Evolutionary conservation across 306 rosid genomes (phyloP).

Genomic region (Castanea mollissima): DNA sequence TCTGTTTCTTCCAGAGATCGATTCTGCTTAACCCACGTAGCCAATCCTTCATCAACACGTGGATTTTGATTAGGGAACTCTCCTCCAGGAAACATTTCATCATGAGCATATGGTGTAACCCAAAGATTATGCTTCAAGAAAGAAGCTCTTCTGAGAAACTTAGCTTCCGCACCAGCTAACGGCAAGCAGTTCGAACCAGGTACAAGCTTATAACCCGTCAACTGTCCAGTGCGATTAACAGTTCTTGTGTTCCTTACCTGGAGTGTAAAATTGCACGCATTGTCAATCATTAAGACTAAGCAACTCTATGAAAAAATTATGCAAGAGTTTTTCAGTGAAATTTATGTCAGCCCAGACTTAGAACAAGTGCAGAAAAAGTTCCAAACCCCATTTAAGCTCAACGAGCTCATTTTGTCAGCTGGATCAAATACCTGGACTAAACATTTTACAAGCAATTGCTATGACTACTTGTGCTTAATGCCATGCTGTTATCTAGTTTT

Average conservation of each 20-base stretch:
- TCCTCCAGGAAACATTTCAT: slow-evolving; percentile 83
- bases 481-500: background rate
- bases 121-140: slow-evolving; percentile 86
- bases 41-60: slow-evolving; percentile 71
- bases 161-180: slow-evolving; percentile 75
- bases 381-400: background rate
- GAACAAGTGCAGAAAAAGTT: background rate
- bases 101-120: slow-evolving; percentile 64
- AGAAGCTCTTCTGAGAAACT: slow-evolving; percentile 78
- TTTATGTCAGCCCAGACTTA: background rate
- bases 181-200: slow-evolving; percentile 85
- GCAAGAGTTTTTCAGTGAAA: background rate
- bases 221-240: slow-evolving; percentile 72
- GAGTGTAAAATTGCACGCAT: slow-evolving; percentile 11
- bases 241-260: slow-evolving; percentile 77
- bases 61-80: slow-evolving; percentile 90
- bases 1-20: slow-evolving; percentile 71
- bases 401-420: too few relatives aligned
- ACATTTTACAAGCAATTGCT: background rate
- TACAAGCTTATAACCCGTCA: slow-evolving; percentile 79
- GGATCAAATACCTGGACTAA: background rate
- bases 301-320: background rate
- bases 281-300: slow-evolving; percentile 2
- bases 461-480: background rate
- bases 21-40: slow-evolving; percentile 77